phyloP scores from a whole-genome alignment of 2,329 filamentous ascomycete species.

The Aspergillus sp. region DNA sequence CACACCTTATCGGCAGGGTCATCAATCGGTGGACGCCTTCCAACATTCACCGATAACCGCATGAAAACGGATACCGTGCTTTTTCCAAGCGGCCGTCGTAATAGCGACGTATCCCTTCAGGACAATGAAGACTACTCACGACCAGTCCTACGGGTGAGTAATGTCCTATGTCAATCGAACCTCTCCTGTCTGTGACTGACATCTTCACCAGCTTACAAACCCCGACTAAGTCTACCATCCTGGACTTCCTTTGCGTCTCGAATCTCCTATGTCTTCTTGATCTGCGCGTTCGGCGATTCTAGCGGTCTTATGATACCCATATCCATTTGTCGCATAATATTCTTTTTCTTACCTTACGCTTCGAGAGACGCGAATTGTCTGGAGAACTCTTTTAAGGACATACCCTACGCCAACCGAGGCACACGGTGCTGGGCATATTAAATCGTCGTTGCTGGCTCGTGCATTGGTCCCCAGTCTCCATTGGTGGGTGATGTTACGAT shows the following conservation, averaged over 20 bases:
- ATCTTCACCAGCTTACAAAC: constrained; percentile 29
- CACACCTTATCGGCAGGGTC: constrained; percentile 23
- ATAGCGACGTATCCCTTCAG: constrained; percentile 46
- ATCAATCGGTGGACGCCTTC: constrained; percentile 22
- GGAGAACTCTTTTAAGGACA: neutral
- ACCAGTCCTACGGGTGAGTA: constrained; percentile 42
- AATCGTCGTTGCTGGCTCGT: too few species aligned
- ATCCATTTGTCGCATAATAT: constrained; percentile 34
- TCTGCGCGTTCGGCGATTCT: constrained; percentile 29
- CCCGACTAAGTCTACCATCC: constrained; percentile 26
- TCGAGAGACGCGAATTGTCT: neutral
- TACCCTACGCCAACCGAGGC: neutral
- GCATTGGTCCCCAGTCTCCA: too few species aligned
- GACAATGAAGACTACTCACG: constrained; percentile 50
- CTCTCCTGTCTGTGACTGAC: constrained; percentile 14
- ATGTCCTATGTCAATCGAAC: neutral
- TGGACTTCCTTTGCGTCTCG: constrained; percentile 13
- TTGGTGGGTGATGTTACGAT: neutral
- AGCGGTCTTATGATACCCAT: constrained; percentile 42
- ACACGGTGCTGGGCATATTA: too few species aligned
- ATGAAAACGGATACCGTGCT: constrained; percentile 43
- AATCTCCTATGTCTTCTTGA: constrained; percentile 22
- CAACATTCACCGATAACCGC: constrained; percentile 43
- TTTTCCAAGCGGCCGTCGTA: constrained; percentile 39
- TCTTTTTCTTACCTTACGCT: constrained; percentile 17